phyloP scores from a whole-genome alignment of 1,139 yeast genomes.

The Kluyveromyces sp. region DNA sequence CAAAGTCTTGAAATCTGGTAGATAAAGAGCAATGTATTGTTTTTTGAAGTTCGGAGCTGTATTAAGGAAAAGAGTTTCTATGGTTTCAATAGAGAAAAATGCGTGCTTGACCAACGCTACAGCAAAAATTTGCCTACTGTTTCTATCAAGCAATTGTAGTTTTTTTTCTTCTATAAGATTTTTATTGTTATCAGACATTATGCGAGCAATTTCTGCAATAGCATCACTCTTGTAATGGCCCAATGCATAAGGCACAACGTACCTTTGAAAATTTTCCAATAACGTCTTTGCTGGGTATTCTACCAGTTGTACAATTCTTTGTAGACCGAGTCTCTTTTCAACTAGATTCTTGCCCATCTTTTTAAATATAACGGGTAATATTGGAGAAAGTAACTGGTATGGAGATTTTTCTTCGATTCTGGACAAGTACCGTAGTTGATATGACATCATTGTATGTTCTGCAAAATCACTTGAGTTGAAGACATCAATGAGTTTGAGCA shows the following conservation, averaged over 20 bases:
- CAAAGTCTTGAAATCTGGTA: conserved; percentile 28
- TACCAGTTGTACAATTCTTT: conserved; percentile 54
- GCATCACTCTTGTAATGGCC: conserved; percentile 57
- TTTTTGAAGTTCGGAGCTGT: conserved; percentile 26
- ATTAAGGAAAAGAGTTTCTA: conserved; percentile 25
- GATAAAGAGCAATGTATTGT: conserved; percentile 19
- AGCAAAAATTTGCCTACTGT: conserved; percentile 29
- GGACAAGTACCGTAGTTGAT: conserved; percentile 31
- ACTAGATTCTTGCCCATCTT: conserved; percentile 48
- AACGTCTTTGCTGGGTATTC: conserved; percentile 57
- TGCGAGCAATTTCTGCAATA: conserved; percentile 48
- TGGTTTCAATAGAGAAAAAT: conserved; percentile 24
- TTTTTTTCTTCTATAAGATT: conserved; percentile 18
- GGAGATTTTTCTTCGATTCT: conserved; percentile 43
- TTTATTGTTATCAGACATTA: conserved; percentile 25
- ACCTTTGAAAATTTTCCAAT: conserved; percentile 59
- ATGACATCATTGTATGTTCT: conserved; percentile 25
- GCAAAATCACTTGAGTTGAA: conserved; percentile 26
- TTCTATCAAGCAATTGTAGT: conserved; percentile 18
- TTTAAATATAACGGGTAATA: conserved; percentile 66
- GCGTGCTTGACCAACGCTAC: conserved; percentile 29
- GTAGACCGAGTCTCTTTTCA: conserved; percentile 46
- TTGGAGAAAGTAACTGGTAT: conserved; percentile 69
- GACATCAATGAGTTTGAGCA: conserved; percentile 25
- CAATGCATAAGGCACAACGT: conserved; percentile 70